Conservation (phyloP, 2,329 filamentous ascomycete genomes). For the Colletotrichum abscissum region DNA sequence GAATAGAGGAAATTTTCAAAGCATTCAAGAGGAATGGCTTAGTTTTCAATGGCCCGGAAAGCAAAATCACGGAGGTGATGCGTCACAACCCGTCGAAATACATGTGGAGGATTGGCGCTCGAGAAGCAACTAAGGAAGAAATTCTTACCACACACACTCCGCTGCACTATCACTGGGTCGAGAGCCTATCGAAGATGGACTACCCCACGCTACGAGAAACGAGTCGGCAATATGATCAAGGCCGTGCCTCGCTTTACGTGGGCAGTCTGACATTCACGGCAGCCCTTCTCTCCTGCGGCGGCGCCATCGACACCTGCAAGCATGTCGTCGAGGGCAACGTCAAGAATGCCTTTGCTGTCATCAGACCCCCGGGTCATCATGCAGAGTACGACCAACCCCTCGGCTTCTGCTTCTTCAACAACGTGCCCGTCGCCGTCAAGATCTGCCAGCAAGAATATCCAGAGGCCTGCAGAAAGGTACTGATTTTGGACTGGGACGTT, state of each 20-base stretch:
- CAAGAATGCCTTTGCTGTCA: constrained; percentile 95
- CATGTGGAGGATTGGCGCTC: constrained; percentile 82
- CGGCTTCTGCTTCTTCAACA: constrained; percentile 98
- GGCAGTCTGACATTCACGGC: constrained; percentile 85
- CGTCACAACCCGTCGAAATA: constrained; percentile 67
- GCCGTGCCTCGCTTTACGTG: constrained; percentile 83
- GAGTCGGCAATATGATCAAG: constrained; percentile 70
- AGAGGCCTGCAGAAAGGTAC: constrained; percentile 83
- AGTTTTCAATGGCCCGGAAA: constrained; percentile 71
- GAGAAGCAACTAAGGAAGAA: constrained; percentile 82
- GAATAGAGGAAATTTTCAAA: constrained; percentile 93
- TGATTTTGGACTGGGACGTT: constrained; percentile 93
- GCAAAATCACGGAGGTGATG: constrained; percentile 63
- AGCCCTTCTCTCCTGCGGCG: constrained; percentile 86
- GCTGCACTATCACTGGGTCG: constrained; percentile 84
- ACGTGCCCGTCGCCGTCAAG: constrained; percentile 91
- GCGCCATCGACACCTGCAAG: constrained; percentile 94
- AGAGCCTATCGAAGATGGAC: constrained; percentile 62
- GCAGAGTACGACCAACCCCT: constrained; percentile 88
- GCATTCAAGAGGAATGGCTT: constrained; percentile 86
- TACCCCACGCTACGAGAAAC: constrained; percentile 76
- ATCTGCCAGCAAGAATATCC: constrained; percentile 87
- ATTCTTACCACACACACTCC: constrained; percentile 82
- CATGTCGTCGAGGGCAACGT: constrained; percentile 86
- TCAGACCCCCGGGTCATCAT: constrained; percentile 94